Evolutionary conservation across 345 rosid genomes (phyloP), one percentile per base, ranked within the genome.

Genomic region (Citrus maxima): DNA sequence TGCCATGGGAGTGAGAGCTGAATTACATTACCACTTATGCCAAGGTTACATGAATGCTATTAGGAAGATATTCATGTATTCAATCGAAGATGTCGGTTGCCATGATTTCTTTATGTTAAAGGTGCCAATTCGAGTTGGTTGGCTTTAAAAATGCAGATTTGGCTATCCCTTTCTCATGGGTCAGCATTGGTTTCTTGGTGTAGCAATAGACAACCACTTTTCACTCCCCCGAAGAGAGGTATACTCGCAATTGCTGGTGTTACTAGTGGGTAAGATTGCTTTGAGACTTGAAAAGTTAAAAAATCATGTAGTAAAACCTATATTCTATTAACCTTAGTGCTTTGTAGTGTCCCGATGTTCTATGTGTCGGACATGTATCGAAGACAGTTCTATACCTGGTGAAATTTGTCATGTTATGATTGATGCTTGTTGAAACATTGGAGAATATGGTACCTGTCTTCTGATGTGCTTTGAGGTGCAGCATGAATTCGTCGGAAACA

Each of bases 141-240:
- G 97, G 91, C 94, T 95, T 95, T 90, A 88, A 93, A 95, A 92
- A 88, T 95, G 98, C 98, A 95, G 99, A 95, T 93, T 83, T 88
- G 92, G 94, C 91, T 79, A 82, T 89, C 85, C 91, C 91, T 88
- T 89, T 85, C 89, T 88, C 90, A 76, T 87, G 95, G 91, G 87
- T 87, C 93, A 88, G 93, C 97, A 87, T 93, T 93, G 98, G 95
- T 92, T 89, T 89, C 91, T 89, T 92, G 95, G 98, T 93, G 98
- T 92, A 90, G 88, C 98, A 85, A 87, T 93, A 92, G 88, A 90
- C 95, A 88, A 84, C 91, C 79, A 87, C 82, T 80, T 82, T 85
- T 85, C 88, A 91, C 88, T 83, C 80, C 89, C 90, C 87, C 73
- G 93, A 90, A 81, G 95, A 95, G 89, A 93, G 97, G 95, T 93